Evolutionary conservation across 352 stramenopile species (phyloP).

Genomic region (Pythium coloratum): DNA sequence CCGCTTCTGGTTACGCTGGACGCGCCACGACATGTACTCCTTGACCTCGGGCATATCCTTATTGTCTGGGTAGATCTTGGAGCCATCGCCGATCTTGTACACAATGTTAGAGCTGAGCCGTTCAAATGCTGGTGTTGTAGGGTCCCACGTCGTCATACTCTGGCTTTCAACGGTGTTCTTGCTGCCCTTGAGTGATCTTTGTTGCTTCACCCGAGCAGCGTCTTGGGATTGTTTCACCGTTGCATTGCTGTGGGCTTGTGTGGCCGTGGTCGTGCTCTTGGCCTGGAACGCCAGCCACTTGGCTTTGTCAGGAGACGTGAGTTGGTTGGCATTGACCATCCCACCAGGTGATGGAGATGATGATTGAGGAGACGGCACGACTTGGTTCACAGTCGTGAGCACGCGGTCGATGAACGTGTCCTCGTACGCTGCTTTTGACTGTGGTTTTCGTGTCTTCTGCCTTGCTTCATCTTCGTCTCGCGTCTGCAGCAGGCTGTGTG

Average conservation of each 20-base stretch:
- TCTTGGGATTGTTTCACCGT: constrained; percentile 2
- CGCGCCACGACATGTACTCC: constrained; percentile 96
- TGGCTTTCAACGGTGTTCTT: background rate
- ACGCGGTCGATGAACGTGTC: constrained; percentile 89
- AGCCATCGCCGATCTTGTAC: constrained; percentile 80
- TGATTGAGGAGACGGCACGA: constrained; percentile 18
- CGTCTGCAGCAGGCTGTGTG: background rate
- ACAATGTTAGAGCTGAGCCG: constrained; percentile 83
- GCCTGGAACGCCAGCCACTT: constrained; percentile 47
- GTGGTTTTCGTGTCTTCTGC: constrained; percentile 10
- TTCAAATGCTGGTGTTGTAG: constrained; percentile 83
- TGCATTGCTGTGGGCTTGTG: background rate
- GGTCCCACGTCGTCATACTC: constrained; percentile 55
- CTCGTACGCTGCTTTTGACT: constrained; percentile 56
- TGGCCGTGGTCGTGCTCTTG: constrained; percentile 24
- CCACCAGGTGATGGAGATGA: background rate
- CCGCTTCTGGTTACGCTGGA: constrained; percentile 93
- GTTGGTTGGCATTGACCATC: constrained; percentile 28
- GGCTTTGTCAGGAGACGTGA: constrained; percentile 31
- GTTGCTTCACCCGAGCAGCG: background rate
- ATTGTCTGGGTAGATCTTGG: constrained; percentile 82
- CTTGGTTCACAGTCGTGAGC: constrained; percentile 60
- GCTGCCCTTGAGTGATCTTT: background rate
- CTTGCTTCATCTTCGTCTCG: constrained; percentile 22
- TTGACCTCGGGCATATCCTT: constrained; percentile 76